These are phyloP conservation scores for Clavispora asparagi DNA, from an alignment of 805 yeast genomes.

Conservation along the genomic window DNA sequence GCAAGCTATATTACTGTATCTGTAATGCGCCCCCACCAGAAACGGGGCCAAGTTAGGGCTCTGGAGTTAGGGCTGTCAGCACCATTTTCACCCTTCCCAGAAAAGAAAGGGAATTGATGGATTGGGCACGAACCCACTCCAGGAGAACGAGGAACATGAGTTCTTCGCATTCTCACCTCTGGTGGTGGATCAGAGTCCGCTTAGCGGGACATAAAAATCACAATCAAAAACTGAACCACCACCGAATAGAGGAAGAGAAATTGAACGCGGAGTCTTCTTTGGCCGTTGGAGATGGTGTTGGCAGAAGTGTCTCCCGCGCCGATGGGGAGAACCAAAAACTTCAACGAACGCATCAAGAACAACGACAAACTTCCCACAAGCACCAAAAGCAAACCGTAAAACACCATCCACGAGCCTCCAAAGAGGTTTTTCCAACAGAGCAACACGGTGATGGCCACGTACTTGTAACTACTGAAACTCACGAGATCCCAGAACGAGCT, in stretches of 20 bases:
- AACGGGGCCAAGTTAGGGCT: no score
- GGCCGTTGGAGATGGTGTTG: constrained; percentile 59
- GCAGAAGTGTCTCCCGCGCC: constrained; percentile 36
- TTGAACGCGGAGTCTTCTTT: constrained; percentile 78
- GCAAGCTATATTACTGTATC: neutral
- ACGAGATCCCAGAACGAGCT: constrained; percentile 68
- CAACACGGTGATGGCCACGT: constrained; percentile 67
- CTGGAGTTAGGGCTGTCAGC: no score
- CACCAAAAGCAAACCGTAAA: constrained; percentile 31
- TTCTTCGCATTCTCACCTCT: no score
- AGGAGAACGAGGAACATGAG: no score
- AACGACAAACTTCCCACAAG: constrained; percentile 44
- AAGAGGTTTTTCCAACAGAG: constrained; percentile 48
- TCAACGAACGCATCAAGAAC: constrained; percentile 64
- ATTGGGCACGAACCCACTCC: no score
- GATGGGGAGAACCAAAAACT: constrained; percentile 60
- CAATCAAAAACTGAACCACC: constrained; percentile 66
- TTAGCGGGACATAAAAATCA: constrained; percentile 56
- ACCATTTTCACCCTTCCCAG: no score
- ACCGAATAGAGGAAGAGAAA: constrained; percentile 82
- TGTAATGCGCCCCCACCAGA: neutral
- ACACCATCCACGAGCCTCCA: constrained; percentile 26
- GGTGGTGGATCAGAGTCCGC: no score
- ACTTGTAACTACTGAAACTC: constrained; percentile 91
- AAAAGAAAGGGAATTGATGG: no score